Base-by-base conservation (phyloP, 345 rosid species). In the Rhodamnia argentea region DNA sequence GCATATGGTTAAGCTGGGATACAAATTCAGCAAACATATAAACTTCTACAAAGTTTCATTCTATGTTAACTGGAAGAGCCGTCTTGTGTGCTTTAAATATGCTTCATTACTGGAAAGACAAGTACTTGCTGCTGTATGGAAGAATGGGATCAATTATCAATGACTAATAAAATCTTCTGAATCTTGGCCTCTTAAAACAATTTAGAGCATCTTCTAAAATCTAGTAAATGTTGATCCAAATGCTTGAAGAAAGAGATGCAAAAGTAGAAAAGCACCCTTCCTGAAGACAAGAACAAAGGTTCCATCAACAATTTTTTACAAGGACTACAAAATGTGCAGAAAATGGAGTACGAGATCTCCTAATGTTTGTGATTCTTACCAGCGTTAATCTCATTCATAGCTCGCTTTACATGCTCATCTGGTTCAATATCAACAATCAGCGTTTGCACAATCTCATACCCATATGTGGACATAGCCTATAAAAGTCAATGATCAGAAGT, bases 311-410 rank as follows among this genome's bases (percentile, higher is more conserved):
- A 37, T 11, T 70, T 14, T 37, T 70, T 70, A 70, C 5, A 37
- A 56, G 55, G 23, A 55, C 32, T 78, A 58, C 40, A 14, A 64
- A 32, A 54, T 60, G 27, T 27, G 55, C 82, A 44, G 23, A 85
- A 81, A 13, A 51, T 51, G 4, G 14, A 85, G 44, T 54, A 50
- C 56, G 64, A 56, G 52, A 42, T 27, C 7, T 37, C 52, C 20
- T 12, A 60, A 16, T 52, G 70, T 32, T 64, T 11, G 29, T 29
- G n/a, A 52, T 53, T 50, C 75, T 44, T 83, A 88, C 89, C 89
- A 16, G 89, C 89, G 75, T 88, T 88, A 4, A 88, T 88, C 64
- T 88, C 89, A 86, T 86, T 88, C 89, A 88, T 88, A 24, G 89
- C 89, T 54, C 87, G 87, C 84, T 88, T 88, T 58, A 88, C 89